phyloP scores from a whole-genome alignment of 257 asterid species.

The Avicennia marina region DNA sequence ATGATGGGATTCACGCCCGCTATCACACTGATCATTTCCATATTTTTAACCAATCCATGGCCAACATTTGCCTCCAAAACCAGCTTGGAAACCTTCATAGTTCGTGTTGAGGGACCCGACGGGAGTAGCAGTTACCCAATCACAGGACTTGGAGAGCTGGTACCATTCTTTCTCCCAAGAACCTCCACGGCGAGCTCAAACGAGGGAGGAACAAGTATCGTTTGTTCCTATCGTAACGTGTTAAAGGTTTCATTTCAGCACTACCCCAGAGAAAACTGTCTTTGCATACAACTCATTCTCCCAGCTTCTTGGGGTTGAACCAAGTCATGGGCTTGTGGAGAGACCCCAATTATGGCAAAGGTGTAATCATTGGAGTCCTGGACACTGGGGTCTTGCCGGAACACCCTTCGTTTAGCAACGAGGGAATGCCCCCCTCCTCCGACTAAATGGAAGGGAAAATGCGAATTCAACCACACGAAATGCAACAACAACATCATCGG shows the following conservation, averaged over 20 bases:
- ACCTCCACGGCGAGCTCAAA: too few relatives aligned
- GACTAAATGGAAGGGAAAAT: slow-evolving; percentile 22
- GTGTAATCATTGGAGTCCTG: slow-evolving; percentile 22
- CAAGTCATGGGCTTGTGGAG: slow-evolving; percentile 21
- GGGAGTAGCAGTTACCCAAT: too few relatives aligned
- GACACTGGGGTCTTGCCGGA: slow-evolving; percentile 18
- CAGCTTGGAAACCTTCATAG: too few relatives aligned
- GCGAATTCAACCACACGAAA: not conserved
- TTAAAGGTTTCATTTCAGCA: slow-evolving; percentile 9
- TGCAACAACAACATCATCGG: slow-evolving; percentile 32
- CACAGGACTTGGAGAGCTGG: too few relatives aligned
- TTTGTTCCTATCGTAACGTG: slow-evolving; percentile 17
- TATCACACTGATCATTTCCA: too few relatives aligned
- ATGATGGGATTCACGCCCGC: too few relatives aligned
- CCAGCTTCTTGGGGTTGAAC: slow-evolving; percentile 31
- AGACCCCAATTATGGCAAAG: slow-evolving; percentile 20
- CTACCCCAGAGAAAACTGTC: not conserved
- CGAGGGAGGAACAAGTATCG: too few relatives aligned
- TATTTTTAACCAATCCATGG: too few relatives aligned
- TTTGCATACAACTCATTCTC: slow-evolving; percentile 19
- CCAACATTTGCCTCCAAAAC: too few relatives aligned
- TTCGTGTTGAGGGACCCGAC: too few relatives aligned
- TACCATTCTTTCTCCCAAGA: too few relatives aligned
- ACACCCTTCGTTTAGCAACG: slow-evolving; percentile 25
- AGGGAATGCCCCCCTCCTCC: slow-evolving; percentile 26